These are phyloP conservation scores for Lanmaoa rubissima DNA, from an alignment of 768 basidiomycete genomes.

Conservation along the genomic window DNA sequence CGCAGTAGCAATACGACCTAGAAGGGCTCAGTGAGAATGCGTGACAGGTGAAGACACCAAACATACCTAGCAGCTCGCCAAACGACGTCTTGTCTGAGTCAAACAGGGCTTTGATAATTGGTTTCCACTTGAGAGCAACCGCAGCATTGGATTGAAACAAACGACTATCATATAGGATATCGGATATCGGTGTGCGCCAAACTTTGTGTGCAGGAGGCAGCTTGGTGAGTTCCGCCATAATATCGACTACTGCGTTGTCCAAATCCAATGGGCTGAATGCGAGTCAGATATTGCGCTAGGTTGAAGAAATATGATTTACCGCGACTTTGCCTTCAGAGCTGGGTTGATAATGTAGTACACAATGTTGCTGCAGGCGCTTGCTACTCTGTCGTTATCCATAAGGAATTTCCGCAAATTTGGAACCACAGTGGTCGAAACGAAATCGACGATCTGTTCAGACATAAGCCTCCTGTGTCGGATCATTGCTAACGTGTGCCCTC, in stretches of 20 bases:
- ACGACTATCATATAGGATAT: constrained; percentile 81
- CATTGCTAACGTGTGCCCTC: constrained; percentile 17
- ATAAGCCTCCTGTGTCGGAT: constrained; percentile 5
- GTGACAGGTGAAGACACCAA: constrained; percentile 25
- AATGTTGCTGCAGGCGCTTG: constrained; percentile 77
- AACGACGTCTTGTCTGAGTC: constrained; percentile 86
- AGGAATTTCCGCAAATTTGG: constrained; percentile 78
- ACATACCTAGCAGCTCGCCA: constrained; percentile 75
- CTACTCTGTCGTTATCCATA: constrained; percentile 80
- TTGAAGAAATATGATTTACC: constrained; percentile 41
- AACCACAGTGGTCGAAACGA: constrained; percentile 64
- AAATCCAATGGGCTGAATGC: constrained; percentile 73
- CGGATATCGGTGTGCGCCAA: constrained; percentile 79
- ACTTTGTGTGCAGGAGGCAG: constrained; percentile 76
- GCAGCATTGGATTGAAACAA: constrained; percentile 75
- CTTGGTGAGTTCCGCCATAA: constrained; percentile 76
- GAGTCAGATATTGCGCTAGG: constrained; percentile 5
- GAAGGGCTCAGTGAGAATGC: constrained; percentile 22
- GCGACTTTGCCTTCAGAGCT: constrained; percentile 71
- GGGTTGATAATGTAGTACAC: constrained; percentile 82
- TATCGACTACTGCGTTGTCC: constrained; percentile 60
- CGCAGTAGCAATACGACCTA: constrained; percentile 75
- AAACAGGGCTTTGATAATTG: constrained; percentile 75
- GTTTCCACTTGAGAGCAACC: constrained; percentile 65
- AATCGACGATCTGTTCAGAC: constrained; percentile 60